Evolutionary conservation across 768 basidiomycete genomes (phyloP).

Genomic region (Serendipita sp.): DNA sequence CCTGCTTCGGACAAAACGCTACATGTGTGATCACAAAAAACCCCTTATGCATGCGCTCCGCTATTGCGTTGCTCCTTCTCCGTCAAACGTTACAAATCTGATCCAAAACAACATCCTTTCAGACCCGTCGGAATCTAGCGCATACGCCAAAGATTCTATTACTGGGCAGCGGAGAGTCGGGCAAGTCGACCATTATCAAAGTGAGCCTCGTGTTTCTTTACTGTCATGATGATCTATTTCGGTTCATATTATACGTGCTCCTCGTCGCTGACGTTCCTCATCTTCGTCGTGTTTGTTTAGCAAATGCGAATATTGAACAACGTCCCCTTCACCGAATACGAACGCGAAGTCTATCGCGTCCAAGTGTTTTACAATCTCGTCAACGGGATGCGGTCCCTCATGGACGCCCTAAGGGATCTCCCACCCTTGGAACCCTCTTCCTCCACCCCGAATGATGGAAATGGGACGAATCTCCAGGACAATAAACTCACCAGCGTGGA

Average conservation of each 20-base stretch:
- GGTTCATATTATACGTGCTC: too few species aligned
- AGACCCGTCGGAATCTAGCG: not conserved
- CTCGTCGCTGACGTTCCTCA: not conserved
- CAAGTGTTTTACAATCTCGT: slow-evolving; percentile 28
- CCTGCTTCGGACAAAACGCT: not conserved
- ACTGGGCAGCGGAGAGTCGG: slow-evolving; percentile 23
- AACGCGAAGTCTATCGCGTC: slow-evolving; percentile 26
- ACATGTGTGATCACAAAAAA: not conserved
- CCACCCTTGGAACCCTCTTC: slow-evolving; percentile 18
- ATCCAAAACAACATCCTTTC: not conserved
- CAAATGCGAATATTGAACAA: slow-evolving; percentile 30
- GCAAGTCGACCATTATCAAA: slow-evolving; percentile 24
- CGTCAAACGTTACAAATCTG: not conserved
- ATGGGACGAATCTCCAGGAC: not conserved
- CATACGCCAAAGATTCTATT: slow-evolving; percentile 18
- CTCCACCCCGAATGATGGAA: slow-evolving; percentile 16
- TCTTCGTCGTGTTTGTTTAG: slow-evolving; percentile 11
- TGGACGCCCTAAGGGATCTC: slow-evolving; percentile 24
- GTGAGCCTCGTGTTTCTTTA: slow-evolving; percentile 2
- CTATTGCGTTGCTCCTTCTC: not conserved
- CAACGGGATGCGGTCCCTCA: slow-evolving; percentile 23
- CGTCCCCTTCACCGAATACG: slow-evolving; percentile 21
- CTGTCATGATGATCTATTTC: not conserved
- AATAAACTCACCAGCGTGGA: not conserved
- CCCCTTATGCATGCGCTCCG: not conserved